phyloP scores from a whole-genome alignment of 2,329 filamentous ascomycete genomes.

The Hysterium pulicare region DNA sequence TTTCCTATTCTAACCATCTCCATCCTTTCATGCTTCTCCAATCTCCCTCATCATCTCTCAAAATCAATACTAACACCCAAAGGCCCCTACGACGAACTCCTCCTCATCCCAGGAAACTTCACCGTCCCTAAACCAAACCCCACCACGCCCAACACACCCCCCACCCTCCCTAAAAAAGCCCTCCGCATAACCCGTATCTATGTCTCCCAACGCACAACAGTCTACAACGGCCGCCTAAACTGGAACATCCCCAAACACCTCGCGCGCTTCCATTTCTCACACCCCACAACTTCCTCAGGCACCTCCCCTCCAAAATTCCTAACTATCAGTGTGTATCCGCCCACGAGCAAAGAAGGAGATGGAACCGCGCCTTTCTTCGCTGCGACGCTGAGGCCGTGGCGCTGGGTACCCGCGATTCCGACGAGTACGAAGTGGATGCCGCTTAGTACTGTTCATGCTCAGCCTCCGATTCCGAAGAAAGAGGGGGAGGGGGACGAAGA shows the following conservation, averaged over 20 bases:
- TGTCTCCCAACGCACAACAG: slow-evolving; percentile 30
- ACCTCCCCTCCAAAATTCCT: slow-evolving; percentile 15
- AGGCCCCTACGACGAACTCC: slow-evolving; percentile 31
- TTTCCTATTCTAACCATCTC: too few relatives aligned
- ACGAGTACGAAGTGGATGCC: slow-evolving; percentile 23
- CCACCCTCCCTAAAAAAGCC: slow-evolving; percentile 22
- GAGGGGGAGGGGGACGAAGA: slow-evolving; percentile 7
- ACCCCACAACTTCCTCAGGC: slow-evolving; percentile 15
- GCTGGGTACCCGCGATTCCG: slow-evolving; percentile 23
- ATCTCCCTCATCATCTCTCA: background rate
- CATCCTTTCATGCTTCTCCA: too few relatives aligned
- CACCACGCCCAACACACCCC: slow-evolving; percentile 6
- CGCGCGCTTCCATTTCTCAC: slow-evolving; percentile 30
- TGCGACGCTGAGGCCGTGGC: slow-evolving; percentile 23
- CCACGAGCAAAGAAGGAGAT: slow-evolving; percentile 19
- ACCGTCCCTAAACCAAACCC: slow-evolving; percentile 19
- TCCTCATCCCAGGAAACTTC: slow-evolving; percentile 30
- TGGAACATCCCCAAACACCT: slow-evolving; percentile 37
- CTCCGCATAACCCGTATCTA: slow-evolving; percentile 31
- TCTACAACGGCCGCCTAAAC: slow-evolving; percentile 32
- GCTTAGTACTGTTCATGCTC: slow-evolving; percentile 16
- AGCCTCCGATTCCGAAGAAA: slow-evolving; percentile 22
- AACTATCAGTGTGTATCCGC: slow-evolving; percentile 24
- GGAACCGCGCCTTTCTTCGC: slow-evolving; percentile 23
- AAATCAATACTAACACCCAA: background rate